Percentiles rank a stretch among this genome's conserved stretches.
phyloP scores from a whole-genome alignment of 352 stramenopile species.

The Globisporangium cystogenes region DNA sequence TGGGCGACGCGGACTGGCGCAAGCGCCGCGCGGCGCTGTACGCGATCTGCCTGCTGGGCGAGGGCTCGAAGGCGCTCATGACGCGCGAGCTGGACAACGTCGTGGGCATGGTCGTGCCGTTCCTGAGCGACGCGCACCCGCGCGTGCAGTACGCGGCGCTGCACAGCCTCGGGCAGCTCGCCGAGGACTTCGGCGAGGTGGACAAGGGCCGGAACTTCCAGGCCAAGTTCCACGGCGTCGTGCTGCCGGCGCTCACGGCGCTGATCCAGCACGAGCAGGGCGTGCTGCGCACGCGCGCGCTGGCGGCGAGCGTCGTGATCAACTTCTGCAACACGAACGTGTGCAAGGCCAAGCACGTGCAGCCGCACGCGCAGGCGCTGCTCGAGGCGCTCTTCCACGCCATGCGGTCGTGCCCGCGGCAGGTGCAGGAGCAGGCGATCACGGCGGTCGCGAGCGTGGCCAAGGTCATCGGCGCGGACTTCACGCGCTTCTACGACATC shows the following conservation, averaged over 20 bases:
- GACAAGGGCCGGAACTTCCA: constrained; percentile 88
- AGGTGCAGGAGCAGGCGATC: constrained; percentile 86
- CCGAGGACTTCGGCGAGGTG: constrained; percentile 79
- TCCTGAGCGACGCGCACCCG: constrained; percentile 63
- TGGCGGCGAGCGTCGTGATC: constrained; percentile 74
- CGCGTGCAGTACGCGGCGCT: constrained; percentile 81
- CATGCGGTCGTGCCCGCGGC: constrained; percentile 63
- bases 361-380: constrained; percentile 54
- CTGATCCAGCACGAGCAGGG: constrained; percentile 57
- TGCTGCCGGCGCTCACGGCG: constrained; percentile 63
- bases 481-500: constrained; percentile 78
- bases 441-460: constrained; percentile 81
- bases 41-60: constrained; percentile 68
- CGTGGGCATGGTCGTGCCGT: constrained; percentile 57
- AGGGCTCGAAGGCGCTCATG: constrained; percentile 76
- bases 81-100: constrained; percentile 76
- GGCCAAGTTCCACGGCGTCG: constrained; percentile 59
- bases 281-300: constrained; percentile 66
- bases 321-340: constrained; percentile 86
- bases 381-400: constrained; percentile 79
- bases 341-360: constrained; percentile 76
- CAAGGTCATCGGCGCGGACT: constrained; percentile 78
- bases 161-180: constrained; percentile 79
- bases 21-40: constrained; percentile 78
- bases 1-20: constrained; percentile 56